Percentiles rank a stretch among this genome's conserved stretches.
Conservation (phyloP, 2,329 filamentous ascomycete species). For the Ophiostoma pallidulum region DNA sequence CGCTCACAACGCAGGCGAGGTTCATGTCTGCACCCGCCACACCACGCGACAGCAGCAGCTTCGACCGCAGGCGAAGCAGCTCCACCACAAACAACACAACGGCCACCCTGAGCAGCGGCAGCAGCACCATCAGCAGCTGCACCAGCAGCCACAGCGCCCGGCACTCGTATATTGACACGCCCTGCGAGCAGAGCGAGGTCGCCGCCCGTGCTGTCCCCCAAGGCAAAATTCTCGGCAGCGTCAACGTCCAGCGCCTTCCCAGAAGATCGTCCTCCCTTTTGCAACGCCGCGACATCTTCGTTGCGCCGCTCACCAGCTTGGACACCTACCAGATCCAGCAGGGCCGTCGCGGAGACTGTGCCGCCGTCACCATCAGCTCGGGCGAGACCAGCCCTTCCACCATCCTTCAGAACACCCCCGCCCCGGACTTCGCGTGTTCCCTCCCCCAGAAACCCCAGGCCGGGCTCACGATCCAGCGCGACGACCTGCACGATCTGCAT, state of each 20-base stretch:
- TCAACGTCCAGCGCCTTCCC: constrained; percentile 13
- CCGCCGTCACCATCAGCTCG: constrained; percentile 9
- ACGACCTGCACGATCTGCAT: constrained; percentile 10
- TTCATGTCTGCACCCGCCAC: neutral
- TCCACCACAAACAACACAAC: constrained; percentile 6
- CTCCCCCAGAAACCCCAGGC: constrained; percentile 6
- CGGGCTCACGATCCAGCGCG: constrained; percentile 14
- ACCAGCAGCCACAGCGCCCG: neutral
- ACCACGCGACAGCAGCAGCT: too few species aligned
- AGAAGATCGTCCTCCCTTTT: constrained; percentile 17
- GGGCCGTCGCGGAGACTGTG: neutral
- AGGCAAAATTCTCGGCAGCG: constrained; percentile 1
- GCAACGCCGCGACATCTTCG: constrained; percentile 15
- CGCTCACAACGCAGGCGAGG: neutral
- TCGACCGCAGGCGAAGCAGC: constrained; percentile 10
- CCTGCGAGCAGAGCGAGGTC: neutral
- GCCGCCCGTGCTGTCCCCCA: neutral
- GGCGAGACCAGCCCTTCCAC: constrained; percentile 15
- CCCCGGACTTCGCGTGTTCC: neutral
- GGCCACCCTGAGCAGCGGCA: constrained; percentile 5
- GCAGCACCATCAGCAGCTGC: constrained; percentile 7
- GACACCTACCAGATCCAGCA: constrained; percentile 8
- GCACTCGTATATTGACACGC: neutral
- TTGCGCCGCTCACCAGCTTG: constrained; percentile 11
- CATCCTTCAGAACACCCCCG: neutral